A percentile compares a stretch with the other conserved stretches of the same genome.
Evolutionary conservation across 352 stramenopile species (phyloP).

Genomic region (Phytopythium chamaehyphon): DNA sequence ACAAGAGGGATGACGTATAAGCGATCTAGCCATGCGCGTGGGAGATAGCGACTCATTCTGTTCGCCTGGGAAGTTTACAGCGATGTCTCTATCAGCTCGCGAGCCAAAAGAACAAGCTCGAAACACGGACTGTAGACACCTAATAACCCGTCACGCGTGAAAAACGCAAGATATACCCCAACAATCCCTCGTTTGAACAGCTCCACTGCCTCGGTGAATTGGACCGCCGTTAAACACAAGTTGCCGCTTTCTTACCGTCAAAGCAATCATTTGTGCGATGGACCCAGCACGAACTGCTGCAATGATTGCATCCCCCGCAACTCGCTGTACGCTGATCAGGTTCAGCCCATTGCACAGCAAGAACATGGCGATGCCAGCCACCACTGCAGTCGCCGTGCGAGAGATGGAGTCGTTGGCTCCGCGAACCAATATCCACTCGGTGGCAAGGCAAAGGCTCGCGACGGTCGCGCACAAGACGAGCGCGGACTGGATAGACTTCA

Average conservation of each 20-base stretch:
- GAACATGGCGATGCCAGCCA: not conserved
- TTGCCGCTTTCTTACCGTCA: constrained; percentile 15
- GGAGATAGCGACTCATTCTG: constrained; percentile 22
- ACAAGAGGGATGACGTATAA: constrained; percentile 27
- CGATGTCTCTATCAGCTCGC: constrained; percentile 22
- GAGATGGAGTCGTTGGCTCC: not conserved
- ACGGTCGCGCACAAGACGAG: not conserved
- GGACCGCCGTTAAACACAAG: constrained; percentile 12
- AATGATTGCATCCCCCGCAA: constrained; percentile 10
- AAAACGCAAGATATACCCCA: constrained; percentile 10
- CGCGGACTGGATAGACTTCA: not conserved
- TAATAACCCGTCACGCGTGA: constrained; percentile 18
- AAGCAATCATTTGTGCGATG: constrained; percentile 14
- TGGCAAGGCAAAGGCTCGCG: not conserved
- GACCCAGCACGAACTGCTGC: constrained; percentile 12
- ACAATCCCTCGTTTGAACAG: not conserved
- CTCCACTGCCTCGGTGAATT: not conserved
- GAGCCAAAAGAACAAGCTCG: constrained; percentile 22
- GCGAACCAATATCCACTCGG: not conserved
- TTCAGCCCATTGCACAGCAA: constrained; percentile 2
- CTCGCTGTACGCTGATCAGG: constrained; percentile 7
- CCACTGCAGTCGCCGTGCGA: not conserved
- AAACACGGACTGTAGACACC: constrained; percentile 22
- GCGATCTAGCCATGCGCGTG: constrained; percentile 29
- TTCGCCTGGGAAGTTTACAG: constrained; percentile 25